Percentiles rank a stretch among this genome's conserved stretches.
These are phyloP conservation scores for Bipolaris sorokiniana DNA, from an alignment of 2,329 filamentous ascomycete genomes.

Conservation along the genomic window DNA sequence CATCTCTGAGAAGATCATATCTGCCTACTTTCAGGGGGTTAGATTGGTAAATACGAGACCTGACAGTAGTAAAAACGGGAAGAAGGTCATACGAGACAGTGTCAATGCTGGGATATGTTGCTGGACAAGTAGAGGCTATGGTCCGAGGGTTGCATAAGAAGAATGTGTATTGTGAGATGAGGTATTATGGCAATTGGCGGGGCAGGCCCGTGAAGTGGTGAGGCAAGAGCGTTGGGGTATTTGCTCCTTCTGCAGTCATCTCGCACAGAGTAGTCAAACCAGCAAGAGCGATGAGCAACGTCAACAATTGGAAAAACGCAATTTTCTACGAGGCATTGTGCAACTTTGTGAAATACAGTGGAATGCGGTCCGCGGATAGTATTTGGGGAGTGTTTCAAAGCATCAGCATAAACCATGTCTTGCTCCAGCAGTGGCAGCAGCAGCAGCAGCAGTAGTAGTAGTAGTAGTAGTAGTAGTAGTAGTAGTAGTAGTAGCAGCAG, in stretches of 20 bases:
- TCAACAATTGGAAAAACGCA: not conserved
- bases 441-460: too few relatives aligned
- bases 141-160: conserved; percentile 31
- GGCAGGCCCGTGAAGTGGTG: not conserved
- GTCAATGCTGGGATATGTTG: conserved; percentile 47
- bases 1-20: conserved; percentile 39
- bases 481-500: too few relatives aligned
- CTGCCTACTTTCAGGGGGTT: conserved; percentile 32
- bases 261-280: not conserved
- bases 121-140: conserved; percentile 31
- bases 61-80: conserved; percentile 44
- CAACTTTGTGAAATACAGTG: not conserved
- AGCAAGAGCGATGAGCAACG: not conserved
- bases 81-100: conserved; percentile 49
- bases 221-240: conserved; percentile 9
- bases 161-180: conserved; percentile 10
- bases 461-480: too few relatives aligned
- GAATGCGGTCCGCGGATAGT: too few relatives aligned
- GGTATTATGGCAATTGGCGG: not conserved
- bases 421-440: too few relatives aligned
- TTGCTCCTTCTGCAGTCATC: conserved; percentile 12
- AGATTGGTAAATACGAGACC: conserved; percentile 34
- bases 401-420: too few relatives aligned
- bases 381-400: too few relatives aligned
- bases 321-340: not conserved